Base-by-base conservation (phyloP, 495 filamentous ascomycete genomes). In the Hypoxylon lenormandii region DNA sequence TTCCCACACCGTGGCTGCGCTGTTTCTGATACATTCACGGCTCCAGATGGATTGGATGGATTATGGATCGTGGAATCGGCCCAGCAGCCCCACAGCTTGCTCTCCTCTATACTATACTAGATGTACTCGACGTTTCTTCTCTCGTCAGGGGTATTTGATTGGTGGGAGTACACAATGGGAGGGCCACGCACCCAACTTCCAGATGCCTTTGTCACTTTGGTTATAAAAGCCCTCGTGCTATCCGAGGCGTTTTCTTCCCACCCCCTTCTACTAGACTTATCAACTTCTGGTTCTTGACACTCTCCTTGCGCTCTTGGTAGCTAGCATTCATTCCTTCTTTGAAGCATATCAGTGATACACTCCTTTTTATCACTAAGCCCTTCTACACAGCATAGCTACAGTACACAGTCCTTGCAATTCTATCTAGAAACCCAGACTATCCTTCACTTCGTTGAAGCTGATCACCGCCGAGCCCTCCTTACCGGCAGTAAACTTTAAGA, bases 241-340 rank as follows among this genome's bases (percentile, higher is more conserved):
- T 50, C 65, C 21, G 16, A 38, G 18, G 33, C 4, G 51, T 13
- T 61, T 56, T 15, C 54, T 26, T 19, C 21, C 12, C 28, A n/a
- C 18, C n/a, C 30, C 43, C 53, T 40, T 53, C 36, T 50, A 38
- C 6, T 37, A 37, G 21, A 51, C 54, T 50, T 66, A 46, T 47
- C 54, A 62, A 46, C 50, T 73, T 73, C 59, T 68, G 66, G 64
- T 72, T 60, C 65, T 66, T 22, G 21, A 43, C 55, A 70, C 67
- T 58, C 21, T 66, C 54, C 62, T 70, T 72, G 16, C 33, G 59
- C 69, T 70, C 49, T 61, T 60, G 28, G 59, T 74, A 64, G 72
- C 74, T 70, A 64, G 19, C 52, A 58, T 64, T 73, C 72, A 45
- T 70, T 75, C 60, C 30, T 72, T 72, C 69, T 70, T 64, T 40